These are phyloP conservation scores for Aspergillus panamensis DNA, from an alignment of 495 filamentous ascomycete species.

Conservation along the genomic window DNA sequence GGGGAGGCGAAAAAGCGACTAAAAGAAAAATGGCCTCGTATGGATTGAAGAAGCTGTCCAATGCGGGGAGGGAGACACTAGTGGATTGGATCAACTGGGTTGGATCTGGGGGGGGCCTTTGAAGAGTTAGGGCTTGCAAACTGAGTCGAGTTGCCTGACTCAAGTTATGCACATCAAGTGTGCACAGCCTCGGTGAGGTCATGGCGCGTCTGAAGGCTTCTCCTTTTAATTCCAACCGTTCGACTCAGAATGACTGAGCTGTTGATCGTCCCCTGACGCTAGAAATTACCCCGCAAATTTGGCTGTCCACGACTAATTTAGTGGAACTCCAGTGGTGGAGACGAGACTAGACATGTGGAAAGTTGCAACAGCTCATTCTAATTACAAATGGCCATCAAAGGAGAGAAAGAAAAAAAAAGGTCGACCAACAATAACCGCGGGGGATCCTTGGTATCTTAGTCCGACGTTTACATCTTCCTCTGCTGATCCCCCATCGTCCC, in stretches of 20 bases:
- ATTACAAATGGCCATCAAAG: not conserved
- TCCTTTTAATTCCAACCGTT: too few relatives aligned
- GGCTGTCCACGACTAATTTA: not conserved
- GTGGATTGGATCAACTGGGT: not conserved
- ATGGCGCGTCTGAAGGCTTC: not conserved
- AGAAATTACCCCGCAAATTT: not conserved
- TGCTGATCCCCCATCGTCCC: conserved; percentile 11
- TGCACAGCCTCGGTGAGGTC: not conserved
- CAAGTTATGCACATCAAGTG: not conserved
- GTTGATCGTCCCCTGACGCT: not conserved
- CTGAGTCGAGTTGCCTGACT: conserved; percentile 11
- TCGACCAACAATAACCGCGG: not conserved
- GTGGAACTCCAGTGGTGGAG: too few relatives aligned
- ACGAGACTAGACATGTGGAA: too few relatives aligned
- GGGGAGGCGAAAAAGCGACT: too few relatives aligned
- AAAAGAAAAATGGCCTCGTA: too few relatives aligned
- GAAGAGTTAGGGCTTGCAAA: not conserved
- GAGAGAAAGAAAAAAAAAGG: not conserved
- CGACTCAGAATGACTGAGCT: not conserved
- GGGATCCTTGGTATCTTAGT: too few relatives aligned
- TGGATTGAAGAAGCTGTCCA: not conserved
- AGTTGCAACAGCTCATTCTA: not conserved
- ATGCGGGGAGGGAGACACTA: not conserved
- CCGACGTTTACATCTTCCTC: conserved; percentile 3
- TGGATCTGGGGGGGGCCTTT: not conserved